phyloP scores from a whole-genome alignment of 257 asterid species.

The Nicotiana undulata region DNA sequence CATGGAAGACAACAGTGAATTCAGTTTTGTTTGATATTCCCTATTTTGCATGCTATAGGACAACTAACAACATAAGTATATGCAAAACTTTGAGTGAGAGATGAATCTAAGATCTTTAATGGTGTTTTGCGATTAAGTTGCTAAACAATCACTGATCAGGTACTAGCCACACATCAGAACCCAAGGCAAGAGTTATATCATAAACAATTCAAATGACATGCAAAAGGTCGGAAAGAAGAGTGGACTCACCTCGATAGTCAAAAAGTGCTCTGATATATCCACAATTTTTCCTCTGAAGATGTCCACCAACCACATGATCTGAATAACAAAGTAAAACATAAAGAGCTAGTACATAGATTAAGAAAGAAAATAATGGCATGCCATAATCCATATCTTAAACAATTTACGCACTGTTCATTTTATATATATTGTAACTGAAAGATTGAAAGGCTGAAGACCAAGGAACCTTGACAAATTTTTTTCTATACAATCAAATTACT shows the following conservation, averaged over 20 bases:
- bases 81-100: background rate
- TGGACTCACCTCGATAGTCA: slow-evolving; percentile 63
- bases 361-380: background rate
- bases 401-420: background rate
- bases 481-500: background rate
- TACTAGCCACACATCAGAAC: background rate
- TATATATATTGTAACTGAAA: background rate
- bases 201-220: slow-evolving; percentile 11
- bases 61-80: background rate
- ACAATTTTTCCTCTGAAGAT: slow-evolving; percentile 73
- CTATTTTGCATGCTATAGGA: background rate
- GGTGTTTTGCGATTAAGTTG: background rate
- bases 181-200: slow-evolving; percentile 9
- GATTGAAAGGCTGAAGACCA: background rate
- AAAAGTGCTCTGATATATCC: slow-evolving; percentile 67
- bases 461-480: background rate
- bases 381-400: background rate
- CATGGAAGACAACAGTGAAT: background rate
- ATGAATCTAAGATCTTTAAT: background rate
- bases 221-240: slow-evolving; percentile 9
- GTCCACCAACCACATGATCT: slow-evolving; percentile 78
- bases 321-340: slow-evolving; percentile 20
- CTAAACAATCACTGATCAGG: background rate
- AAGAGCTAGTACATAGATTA: background rate
- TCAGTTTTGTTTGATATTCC: background rate